Percentiles rank a stretch among this genome's conserved stretches.
Conservation (phyloP, 306 rosid genomes). For the Ochetophila trinervis region DNA sequence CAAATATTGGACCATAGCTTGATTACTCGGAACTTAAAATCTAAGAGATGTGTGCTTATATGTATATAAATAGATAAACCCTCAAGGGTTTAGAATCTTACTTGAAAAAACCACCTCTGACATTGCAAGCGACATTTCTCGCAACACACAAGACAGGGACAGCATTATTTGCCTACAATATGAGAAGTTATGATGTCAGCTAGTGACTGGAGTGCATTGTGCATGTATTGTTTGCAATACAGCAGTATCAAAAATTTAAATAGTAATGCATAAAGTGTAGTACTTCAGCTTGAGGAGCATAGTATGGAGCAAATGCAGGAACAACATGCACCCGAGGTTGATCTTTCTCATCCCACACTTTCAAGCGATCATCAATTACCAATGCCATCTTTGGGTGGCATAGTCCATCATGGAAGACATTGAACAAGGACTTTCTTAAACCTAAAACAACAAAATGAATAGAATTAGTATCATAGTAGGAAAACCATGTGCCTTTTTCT, state of each 20-base stretch:
- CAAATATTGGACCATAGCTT: conserved; percentile 11
- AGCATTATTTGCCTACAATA: conserved; percentile 71
- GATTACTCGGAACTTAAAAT: conserved; percentile 25
- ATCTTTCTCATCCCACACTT: conserved; percentile 98
- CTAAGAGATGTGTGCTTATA: background rate
- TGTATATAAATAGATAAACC: conserved; percentile 1
- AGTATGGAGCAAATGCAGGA: conserved; percentile 98
- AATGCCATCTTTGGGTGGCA: conserved; percentile 97
- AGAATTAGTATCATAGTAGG: conserved; percentile 6
- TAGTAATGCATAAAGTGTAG: conserved; percentile 17
- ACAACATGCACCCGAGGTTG: conserved; percentile 98
- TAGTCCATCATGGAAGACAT: conserved; percentile 80
- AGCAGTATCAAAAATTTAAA: conserved; percentile 22
- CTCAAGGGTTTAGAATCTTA: conserved; percentile 35
- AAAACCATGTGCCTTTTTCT: conserved; percentile 8
- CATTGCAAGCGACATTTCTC: conserved; percentile 97
- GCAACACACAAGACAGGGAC: conserved; percentile 95
- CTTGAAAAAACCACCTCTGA: conserved; percentile 97
- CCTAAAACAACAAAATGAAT: conserved; percentile 43
- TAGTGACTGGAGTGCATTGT: conserved; percentile 10
- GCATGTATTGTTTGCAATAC: conserved; percentile 5
- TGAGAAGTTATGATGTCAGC: conserved; percentile 30
- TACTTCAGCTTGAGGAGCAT: conserved; percentile 98
- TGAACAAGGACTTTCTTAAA: conserved; percentile 85
- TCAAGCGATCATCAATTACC: conserved; percentile 98